Base-by-base conservation (phyloP, 108 stramenopile species). In the Nitzschia putrida region DNA sequence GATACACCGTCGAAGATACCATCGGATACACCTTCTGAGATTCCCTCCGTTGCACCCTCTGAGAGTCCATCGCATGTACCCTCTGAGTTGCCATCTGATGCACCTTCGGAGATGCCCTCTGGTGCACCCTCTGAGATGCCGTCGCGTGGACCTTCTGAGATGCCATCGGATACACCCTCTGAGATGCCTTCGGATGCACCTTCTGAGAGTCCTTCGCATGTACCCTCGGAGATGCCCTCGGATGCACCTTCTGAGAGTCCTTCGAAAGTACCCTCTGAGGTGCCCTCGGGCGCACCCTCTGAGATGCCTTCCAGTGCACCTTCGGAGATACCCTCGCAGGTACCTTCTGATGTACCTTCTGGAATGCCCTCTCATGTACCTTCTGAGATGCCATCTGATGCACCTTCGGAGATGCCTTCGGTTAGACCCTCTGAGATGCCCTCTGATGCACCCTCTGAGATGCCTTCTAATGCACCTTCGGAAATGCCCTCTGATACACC, bases 101-200 rank as follows among this genome's bases (percentile, higher is more conserved):
- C 55, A 47, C 49, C 68, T 16, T 58, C 42, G 0, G 24, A 58
- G 14, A 26, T 49, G 25, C 68, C 68, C 18, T 57, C 68, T 8
- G 57, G 59, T 57, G 56, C n/a, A 21, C 68, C 68, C 16, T 68
- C 68, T 23, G 6, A 11, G 11, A 68, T 40, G n/a, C 67, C 57
- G 45, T 58, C 68, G 14, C 16, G 26, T 7, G 45, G n/a, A 21
- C 51, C 60, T 21, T 61, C 60, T 0, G 16, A 23, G 21, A 38
- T 39, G 3, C 64, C 64, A 21, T 65, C 64, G 13, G 20, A 42
- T 42, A 8, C 61, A 7, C 40, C 61, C 6, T 22, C 61, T 20
- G 12, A 12, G n/a, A 29, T 58, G 13, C 57, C 57, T 23, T 58
- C 57, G 10, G 7, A 9, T 7, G 25, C 7, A 59, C 24, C 57